These are phyloP conservation scores for Zostera marina DNA, from an alignment of 116 monocot species.

Conservation along the genomic window DNA sequence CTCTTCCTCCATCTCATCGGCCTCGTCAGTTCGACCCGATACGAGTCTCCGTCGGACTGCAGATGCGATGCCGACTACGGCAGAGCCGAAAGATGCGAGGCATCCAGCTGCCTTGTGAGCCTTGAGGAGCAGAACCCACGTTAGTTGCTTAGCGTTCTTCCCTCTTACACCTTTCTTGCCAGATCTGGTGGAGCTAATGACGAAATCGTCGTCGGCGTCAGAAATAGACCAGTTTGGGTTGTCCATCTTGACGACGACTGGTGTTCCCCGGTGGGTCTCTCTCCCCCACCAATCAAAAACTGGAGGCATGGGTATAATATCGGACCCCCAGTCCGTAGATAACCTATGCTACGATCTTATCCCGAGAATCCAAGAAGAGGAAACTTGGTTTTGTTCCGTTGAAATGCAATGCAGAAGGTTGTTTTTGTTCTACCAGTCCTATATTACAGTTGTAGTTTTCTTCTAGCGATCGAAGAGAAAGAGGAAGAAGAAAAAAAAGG, in stretches of 20 bases:
- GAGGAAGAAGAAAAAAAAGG: too few species aligned
- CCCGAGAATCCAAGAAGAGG: too few species aligned
- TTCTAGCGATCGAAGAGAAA: too few species aligned
- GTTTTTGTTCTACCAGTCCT: too few species aligned
- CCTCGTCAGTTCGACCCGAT: slow-evolving; percentile 20
- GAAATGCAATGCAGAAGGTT: too few species aligned
- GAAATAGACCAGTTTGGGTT: slow-evolving; percentile 93
- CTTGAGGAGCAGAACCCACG: slow-evolving; percentile 70
- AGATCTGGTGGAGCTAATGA: neutral
- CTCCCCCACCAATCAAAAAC: slow-evolving; percentile 50
- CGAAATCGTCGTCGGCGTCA: slow-evolving; percentile 28
- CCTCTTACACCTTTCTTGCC: slow-evolving; percentile 10
- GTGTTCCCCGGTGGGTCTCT: slow-evolving; percentile 48
- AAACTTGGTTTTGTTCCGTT: too few species aligned
- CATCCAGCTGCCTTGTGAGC: slow-evolving; percentile 69
- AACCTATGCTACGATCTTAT: neutral
- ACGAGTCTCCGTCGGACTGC: slow-evolving; percentile 27
- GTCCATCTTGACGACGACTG: slow-evolving; percentile 90
- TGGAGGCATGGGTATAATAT: slow-evolving; percentile 35
- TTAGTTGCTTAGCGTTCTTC: slow-evolving; percentile 74
- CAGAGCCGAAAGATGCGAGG: slow-evolving; percentile 35
- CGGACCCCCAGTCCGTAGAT: neutral
- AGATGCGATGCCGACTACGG: slow-evolving; percentile 27
- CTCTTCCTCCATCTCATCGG: slow-evolving; percentile 3
- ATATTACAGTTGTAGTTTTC: too few species aligned